phyloP scores from a whole-genome alignment of 495 filamentous ascomycete genomes.

The Bryoglossum gracile region DNA sequence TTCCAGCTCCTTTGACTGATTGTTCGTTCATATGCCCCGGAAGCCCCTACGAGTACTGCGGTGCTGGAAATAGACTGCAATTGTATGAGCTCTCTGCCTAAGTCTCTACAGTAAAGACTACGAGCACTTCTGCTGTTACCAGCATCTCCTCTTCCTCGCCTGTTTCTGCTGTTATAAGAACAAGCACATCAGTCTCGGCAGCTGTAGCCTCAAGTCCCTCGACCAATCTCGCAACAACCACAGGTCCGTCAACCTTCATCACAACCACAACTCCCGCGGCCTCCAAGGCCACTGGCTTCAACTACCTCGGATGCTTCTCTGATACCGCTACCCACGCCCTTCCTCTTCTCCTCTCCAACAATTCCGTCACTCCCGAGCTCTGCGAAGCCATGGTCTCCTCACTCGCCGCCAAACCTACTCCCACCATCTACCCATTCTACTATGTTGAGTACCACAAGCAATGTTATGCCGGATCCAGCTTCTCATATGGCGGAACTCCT shows the following conservation, averaged over 20 bases:
- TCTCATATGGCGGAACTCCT: constrained; percentile 15
- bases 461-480: constrained; percentile 23
- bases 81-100: too few relatives aligned
- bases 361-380: constrained; percentile 23
- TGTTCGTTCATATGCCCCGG: constrained; percentile 42
- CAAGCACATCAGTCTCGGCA: too few relatives aligned
- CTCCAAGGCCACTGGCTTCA: constrained; percentile 1
- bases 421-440: constrained; percentile 19
- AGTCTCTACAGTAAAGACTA: too few relatives aligned
- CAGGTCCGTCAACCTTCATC: neutral
- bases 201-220: too few relatives aligned
- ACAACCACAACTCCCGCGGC: constrained; percentile 10
- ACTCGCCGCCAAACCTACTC: constrained; percentile 12
- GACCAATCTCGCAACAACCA: neutral
- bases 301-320: constrained; percentile 12
- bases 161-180: too few relatives aligned
- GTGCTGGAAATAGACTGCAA: constrained; percentile 29
- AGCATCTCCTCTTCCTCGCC: too few relatives aligned
- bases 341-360: constrained; percentile 19
- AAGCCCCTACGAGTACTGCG: constrained; percentile 28
- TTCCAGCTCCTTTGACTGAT: constrained; percentile 31
- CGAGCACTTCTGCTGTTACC: too few relatives aligned
- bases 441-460: constrained; percentile 24
- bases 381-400: constrained; percentile 21
- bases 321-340: constrained; percentile 20